phyloP scores from a whole-genome alignment of 169 alveolate genomes.

The Babesia caballi region DNA sequence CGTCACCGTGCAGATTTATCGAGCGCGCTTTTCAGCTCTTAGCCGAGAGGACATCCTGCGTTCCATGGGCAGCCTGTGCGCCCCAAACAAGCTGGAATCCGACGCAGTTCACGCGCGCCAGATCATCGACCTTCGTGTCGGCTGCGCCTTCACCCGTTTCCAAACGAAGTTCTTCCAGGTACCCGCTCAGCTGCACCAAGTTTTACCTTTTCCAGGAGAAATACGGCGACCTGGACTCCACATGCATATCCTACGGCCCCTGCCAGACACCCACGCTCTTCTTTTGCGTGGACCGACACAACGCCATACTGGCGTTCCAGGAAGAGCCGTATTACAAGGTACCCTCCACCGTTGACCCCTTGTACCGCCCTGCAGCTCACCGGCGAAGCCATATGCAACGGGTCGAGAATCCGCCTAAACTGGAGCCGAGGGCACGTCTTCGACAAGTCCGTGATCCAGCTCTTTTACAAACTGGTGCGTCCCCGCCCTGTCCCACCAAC shows the following conservation, averaged over 20 bases:
- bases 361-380: slow-evolving; percentile 2
- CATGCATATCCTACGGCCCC: slow-evolving; percentile 93
- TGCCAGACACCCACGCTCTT: slow-evolving; percentile 97
- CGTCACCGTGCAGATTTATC: slow-evolving; percentile 74
- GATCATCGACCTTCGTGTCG: slow-evolving; percentile 90
- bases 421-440: slow-evolving; percentile 29
- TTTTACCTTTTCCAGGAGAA: slow-evolving; percentile 63
- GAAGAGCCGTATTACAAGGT: slow-evolving; percentile 88
- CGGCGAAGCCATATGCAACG: slow-evolving; percentile 4
- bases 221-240: slow-evolving; percentile 82
- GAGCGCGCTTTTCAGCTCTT: slow-evolving; percentile 97
- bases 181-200: slow-evolving; percentile 15
- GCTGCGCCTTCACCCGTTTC: slow-evolving; percentile 78
- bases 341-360: background rate
- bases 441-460: slow-evolving; percentile 19
- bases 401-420: background rate
- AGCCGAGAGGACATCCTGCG: slow-evolving; percentile 88
- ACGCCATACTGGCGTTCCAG: slow-evolving; percentile 85
- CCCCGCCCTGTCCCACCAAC: background rate
- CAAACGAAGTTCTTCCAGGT: slow-evolving; percentile 74
- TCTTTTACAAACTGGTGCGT: slow-evolving; percentile 12
- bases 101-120: slow-evolving; percentile 96
- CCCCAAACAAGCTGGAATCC: slow-evolving; percentile 90
- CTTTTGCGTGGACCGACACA: slow-evolving; percentile 92
- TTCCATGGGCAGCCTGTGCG: slow-evolving; percentile 84